phyloP scores from a whole-genome alignment of 805 yeast genomes.

The Pichia insulana region DNA sequence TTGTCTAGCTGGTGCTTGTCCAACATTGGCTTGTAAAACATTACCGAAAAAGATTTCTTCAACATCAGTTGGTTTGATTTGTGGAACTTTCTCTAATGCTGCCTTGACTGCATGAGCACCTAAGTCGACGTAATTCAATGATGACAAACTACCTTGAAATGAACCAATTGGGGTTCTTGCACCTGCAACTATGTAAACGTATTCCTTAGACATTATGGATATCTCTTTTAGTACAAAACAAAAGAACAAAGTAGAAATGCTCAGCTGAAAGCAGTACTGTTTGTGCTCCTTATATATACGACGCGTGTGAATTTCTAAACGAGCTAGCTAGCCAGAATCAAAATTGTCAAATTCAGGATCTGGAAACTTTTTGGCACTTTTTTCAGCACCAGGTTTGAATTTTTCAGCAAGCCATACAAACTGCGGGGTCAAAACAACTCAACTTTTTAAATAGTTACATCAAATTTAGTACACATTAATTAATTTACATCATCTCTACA shows the following conservation, averaged over 20 bases:
- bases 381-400: background rate
- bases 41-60: conserved; percentile 92
- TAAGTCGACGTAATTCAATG: conserved; percentile 72
- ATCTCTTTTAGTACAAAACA: background rate
- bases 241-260: background rate
- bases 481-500: conserved; percentile 2
- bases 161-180: conserved; percentile 97
- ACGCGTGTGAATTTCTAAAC: background rate
- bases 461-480: too few species aligned
- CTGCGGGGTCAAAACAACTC: too few species aligned
- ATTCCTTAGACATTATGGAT: conserved; percentile 20
- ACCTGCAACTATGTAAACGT: conserved; percentile 82
- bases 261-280: background rate
- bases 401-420: too few species aligned
- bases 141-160: conserved; percentile 75
- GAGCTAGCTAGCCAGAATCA: too few species aligned
- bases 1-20: conserved; percentile 98
- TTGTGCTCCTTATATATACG: background rate
- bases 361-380: background rate
- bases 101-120: conserved; percentile 91
- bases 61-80: conserved; percentile 64
- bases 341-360: too few species aligned
- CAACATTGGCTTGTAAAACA: conserved; percentile 85
- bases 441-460: too few species aligned
- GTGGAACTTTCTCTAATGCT: conserved; percentile 76